A percentile compares a stretch with the other conserved stretches of the same genome.
phyloP scores from a whole-genome alignment of 345 rosid genomes.

The Hevea brasiliensis region DNA sequence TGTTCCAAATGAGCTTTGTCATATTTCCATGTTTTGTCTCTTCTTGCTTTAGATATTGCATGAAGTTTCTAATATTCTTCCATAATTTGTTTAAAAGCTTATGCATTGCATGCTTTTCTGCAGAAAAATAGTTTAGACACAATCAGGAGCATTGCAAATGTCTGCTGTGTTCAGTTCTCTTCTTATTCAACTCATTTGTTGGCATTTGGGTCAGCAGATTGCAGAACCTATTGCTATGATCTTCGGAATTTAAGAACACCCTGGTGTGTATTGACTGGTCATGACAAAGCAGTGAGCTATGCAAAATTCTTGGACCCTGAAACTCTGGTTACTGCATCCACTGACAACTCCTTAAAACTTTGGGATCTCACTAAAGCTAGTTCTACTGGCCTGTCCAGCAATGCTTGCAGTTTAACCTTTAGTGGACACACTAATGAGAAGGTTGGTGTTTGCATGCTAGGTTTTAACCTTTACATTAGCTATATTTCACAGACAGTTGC shows the following conservation, averaged over 20 bases:
- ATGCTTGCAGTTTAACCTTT: slow-evolving; percentile 78
- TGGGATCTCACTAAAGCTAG: slow-evolving; percentile 92
- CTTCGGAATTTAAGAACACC: slow-evolving; percentile 74
- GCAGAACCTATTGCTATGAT: slow-evolving; percentile 89
- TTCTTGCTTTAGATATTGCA: slow-evolving; percentile 9
- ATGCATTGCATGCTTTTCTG: slow-evolving; percentile 24
- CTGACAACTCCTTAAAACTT: slow-evolving; percentile 87
- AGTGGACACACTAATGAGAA: slow-evolving; percentile 92
- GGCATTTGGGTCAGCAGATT: slow-evolving; percentile 98
- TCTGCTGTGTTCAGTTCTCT: slow-evolving; percentile 96
- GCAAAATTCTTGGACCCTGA: slow-evolving; percentile 84
- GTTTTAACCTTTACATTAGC: neutral
- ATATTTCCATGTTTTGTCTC: neutral
- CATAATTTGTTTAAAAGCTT: slow-evolving; percentile 17
- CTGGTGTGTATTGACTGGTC: slow-evolving; percentile 90
- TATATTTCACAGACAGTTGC: neutral
- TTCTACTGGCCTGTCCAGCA: slow-evolving; percentile 53
- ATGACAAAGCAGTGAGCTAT: slow-evolving; percentile 91
- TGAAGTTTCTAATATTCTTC: slow-evolving; percentile 10
- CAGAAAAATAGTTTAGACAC: slow-evolving; percentile 85
- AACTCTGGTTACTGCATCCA: slow-evolving; percentile 90
- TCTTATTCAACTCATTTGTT: slow-evolving; percentile 80
- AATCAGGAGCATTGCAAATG: slow-evolving; percentile 79
- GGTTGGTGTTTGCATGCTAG: slow-evolving; percentile 41
- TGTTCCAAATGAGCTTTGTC: neutral